These are phyloP conservation scores for Erodium texanum DNA, from an alignment of 441 rosid genomes.

Conservation along the genomic window DNA sequence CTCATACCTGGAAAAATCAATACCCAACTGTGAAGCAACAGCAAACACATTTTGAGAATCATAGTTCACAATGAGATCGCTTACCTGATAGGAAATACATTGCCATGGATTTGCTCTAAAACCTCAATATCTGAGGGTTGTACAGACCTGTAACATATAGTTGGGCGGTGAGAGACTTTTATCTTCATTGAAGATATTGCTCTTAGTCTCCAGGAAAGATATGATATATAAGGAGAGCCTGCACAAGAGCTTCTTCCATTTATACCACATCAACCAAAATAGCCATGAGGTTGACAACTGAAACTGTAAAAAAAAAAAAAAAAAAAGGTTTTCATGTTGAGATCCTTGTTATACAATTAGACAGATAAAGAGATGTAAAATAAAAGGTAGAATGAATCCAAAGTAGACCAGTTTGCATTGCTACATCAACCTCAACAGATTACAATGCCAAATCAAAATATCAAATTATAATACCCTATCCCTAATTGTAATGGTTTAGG, in stretches of 20 bases:
- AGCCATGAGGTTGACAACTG: slow-evolving; percentile 26
- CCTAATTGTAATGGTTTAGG: no score
- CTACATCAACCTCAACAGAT: not conserved
- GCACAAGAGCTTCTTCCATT: slow-evolving; percentile 33
- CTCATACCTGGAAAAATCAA: slow-evolving; percentile 61
- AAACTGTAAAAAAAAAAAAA: slow-evolving; percentile 17
- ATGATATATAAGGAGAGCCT: slow-evolving; percentile 28
- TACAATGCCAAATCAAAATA: not conserved
- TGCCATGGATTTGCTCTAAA: slow-evolving; percentile 68
- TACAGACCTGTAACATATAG: slow-evolving; percentile 64
- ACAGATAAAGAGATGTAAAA: not conserved
- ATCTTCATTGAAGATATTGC: slow-evolving; percentile 41
- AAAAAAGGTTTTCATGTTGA: not conserved
- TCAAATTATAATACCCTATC: not conserved
- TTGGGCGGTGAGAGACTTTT: slow-evolving; percentile 38
- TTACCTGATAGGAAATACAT: slow-evolving; percentile 83
- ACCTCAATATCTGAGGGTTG: slow-evolving; percentile 67
- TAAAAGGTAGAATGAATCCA: not conserved
- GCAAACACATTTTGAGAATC: not conserved
- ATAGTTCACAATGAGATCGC: slow-evolving; percentile 5
- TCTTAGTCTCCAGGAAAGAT: slow-evolving; percentile 41
- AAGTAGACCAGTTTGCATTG: no score
- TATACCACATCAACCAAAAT: slow-evolving; percentile 29
- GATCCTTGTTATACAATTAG: not conserved
- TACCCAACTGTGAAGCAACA: not conserved